These are phyloP conservation scores for Irineochytrium annulatum DNA, from an alignment of 192 early-diverging fungal genomes.

Conservation along the genomic window DNA sequence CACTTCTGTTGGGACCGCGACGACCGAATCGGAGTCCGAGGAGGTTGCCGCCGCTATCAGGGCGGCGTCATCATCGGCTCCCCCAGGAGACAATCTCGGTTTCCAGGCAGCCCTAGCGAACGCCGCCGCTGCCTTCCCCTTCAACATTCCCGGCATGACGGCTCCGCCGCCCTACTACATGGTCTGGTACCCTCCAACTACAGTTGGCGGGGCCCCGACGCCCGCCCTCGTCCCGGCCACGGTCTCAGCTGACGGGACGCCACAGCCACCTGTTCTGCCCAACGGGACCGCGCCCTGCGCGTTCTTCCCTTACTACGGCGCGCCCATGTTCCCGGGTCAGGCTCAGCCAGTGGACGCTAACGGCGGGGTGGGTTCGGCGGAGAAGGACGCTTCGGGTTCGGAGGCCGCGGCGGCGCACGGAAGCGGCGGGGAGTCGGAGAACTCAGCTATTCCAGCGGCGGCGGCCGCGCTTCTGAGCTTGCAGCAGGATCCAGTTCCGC, in stretches of 20 bases:
- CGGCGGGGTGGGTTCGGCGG: too few relatives aligned
- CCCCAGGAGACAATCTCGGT: too few relatives aligned
- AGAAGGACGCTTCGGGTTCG: neutral
- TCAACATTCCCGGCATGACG: neutral
- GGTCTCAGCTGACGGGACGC: neutral
- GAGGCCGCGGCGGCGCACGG: neutral
- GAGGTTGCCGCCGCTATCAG: neutral
- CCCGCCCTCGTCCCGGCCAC: neutral
- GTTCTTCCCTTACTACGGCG: neutral
- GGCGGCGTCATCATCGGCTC: too few relatives aligned
- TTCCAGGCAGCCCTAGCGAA: too few relatives aligned
- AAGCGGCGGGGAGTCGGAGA: neutral
- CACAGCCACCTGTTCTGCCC: too few relatives aligned
- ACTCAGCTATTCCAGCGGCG: neutral
- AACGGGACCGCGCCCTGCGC: too few relatives aligned
- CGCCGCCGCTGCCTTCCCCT: neutral
- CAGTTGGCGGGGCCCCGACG: neutral
- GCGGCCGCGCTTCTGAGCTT: neutral
- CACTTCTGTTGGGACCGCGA: too few relatives aligned
- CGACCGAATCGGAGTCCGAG: conserved; percentile 1
- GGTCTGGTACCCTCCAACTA: neutral
- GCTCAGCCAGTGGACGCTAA: too few relatives aligned
- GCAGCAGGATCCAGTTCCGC: neutral
- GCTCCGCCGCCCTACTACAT: conserved; percentile 1
- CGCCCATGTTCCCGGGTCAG: neutral